Base-by-base conservation (phyloP, 371 early-diverging fungal species). In the Apophysomyces elegans region DNA sequence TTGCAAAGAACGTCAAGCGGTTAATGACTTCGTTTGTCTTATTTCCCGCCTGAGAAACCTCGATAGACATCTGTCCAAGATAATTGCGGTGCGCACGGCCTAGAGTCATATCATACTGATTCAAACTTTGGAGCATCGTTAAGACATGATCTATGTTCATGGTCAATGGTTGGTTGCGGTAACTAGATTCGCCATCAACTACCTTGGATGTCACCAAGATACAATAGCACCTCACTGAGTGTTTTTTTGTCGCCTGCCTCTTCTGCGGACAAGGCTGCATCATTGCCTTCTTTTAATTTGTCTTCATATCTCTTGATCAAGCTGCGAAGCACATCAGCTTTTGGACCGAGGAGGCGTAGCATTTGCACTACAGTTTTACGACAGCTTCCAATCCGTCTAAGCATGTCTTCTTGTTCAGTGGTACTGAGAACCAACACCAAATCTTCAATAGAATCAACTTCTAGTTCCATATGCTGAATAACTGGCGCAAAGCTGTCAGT, bases 61-160 rank as follows among this genome's bases (percentile, higher is more conserved):
- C 98, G 37, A 99, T 96, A 9, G 91, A 89, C 41, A 99, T 96
- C 70, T 96, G 96, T 4, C 97, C 99, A 16, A 99, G 79, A 66
- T 99, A 99, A 70, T 97, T 98, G 43, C 93, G 85, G 69, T 99
- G 98, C 0, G 96, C 89, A 8, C 97, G 81, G 4, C 95, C 91
- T 8, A 99, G 80, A 14, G 95, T 93, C 56, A 90, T 89, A 64
- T 98, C 98, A 69, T 92, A 94, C 72, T 97, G 97, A 9, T 84
- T 85, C 26, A 96, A 76, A 64, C 93, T 96, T 73, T 96, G 95
- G 38, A 93, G 75, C 96, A 97, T 96, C 16, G 98, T 96, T 47
- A 96, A 80, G 8, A 97, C 90, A 73, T 99, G 98, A 72, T 97
- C 97, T 87, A 78, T 2, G 26, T 16, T 7, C 37, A 43, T 13